Conservation (phyloP, 345 rosid species). For the Anastatica hierochuntica region DNA sequence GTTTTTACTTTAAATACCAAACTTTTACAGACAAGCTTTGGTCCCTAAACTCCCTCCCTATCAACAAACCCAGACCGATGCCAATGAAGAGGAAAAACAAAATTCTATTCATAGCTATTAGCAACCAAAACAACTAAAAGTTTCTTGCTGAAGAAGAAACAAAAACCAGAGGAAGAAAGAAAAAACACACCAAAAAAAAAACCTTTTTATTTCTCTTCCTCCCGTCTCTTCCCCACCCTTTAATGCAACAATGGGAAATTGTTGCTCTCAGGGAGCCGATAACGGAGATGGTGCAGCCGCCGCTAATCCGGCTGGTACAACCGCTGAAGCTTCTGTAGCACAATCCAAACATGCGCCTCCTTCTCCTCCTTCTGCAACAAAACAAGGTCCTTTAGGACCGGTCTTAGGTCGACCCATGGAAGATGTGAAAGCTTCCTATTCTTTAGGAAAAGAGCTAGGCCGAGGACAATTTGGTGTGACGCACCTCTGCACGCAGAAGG, state of each 20-base stretch:
- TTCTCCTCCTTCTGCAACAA: conserved; percentile 26
- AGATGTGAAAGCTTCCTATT: conserved; percentile 42
- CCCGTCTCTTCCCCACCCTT: conserved; percentile 20
- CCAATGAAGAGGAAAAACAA: conserved; percentile 13
- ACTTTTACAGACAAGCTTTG: conserved; percentile 9
- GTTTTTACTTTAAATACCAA: conserved; percentile 24
- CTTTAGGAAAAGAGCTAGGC: conserved; percentile 58
- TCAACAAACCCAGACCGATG: conserved; percentile 17
- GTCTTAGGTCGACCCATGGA: conserved; percentile 62
- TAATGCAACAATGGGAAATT: conserved; percentile 52
- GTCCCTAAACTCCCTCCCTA: conserved; percentile 25
- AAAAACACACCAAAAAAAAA: conserved; percentile 8
- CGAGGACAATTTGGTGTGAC: conserved; percentile 65
- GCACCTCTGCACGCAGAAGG: conserved; percentile 46
- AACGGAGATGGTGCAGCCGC: conserved; percentile 23
- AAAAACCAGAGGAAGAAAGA: conserved; percentile 20
- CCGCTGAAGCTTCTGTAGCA: conserved; percentile 16
- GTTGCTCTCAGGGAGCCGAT: conserved; percentile 51
- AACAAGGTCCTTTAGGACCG: conserved; percentile 31
- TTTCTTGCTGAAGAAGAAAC: conserved; percentile 29
- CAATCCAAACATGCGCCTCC: conserved; percentile 26
- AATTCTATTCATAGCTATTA: conserved; percentile 27
- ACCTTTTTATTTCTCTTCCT: conserved; percentile 24
- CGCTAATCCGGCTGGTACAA: conserved; percentile 9
- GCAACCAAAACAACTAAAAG: conserved; percentile 18